Base-by-base conservation (phyloP, 768 basidiomycete species). In the Astraeus odoratus region DNA sequence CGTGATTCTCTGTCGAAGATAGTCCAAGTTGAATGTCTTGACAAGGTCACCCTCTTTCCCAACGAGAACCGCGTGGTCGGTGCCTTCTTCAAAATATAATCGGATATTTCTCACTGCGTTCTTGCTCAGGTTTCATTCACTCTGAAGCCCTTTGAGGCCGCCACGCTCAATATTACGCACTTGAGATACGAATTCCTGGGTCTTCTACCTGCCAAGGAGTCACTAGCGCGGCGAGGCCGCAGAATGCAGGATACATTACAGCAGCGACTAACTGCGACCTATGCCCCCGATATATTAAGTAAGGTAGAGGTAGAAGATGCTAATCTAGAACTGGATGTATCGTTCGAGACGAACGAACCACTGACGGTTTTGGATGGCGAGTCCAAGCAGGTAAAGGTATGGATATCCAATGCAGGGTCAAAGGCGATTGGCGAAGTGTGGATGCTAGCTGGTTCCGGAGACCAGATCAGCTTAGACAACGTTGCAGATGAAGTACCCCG, bases 161-260 rank as follows among this genome's bases (percentile, higher is more conserved):
- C 73, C 2, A 72, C 73, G 2, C 57, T 94, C 34, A 65, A 63
- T 19, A 64, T 94, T 34, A 75, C 76, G 12, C 65, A 81, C 33
- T 73, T 74, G 30, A 70, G 68, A 34, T 90, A 84, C 51, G 62
- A 80, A 24, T 94, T 93, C 59, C 74, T 93, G 26, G 78, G 78
- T 4, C 72, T 89, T 25, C 72, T 94, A 16, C 80, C 85, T 2
- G 70, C 73, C 20, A 70, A 59, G 1, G 92, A 94, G 60, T 66
- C 79, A 1, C 71, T 93, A 3, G 70, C 77, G 8, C 72, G 71
- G 26, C 81, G 79, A n/a, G 92, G 93, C 12, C 77, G 72, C 36
- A 71, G 92, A 41, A 68, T 96, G 9, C 80, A 93, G 42, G 77
- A 80, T 43, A 92, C 91, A 2, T 72, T 75, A 24, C 67, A 75